Base-by-base conservation (phyloP, 2,329 filamentous ascomycete species). In the Colletotrichum sp. region DNA sequence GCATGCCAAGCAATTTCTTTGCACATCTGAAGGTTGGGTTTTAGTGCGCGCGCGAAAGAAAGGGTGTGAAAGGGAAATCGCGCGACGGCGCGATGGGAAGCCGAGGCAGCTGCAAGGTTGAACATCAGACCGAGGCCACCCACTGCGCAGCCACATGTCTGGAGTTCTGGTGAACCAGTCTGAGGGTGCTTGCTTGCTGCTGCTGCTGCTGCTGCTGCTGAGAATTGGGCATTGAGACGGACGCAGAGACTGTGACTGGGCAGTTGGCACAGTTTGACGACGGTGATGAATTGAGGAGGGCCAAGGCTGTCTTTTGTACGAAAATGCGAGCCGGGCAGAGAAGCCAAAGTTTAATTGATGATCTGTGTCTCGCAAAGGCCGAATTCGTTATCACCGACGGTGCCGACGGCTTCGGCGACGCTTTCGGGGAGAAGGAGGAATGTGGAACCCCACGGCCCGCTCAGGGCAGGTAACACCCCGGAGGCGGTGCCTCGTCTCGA, bases 401-500 rank as follows among this genome's bases (percentile, higher is more conserved):
- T 22, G 22, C 34, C 28, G 36, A 52, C 22, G 12, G 22, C 34
- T 27, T 55, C 39, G 72, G 61, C 34, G 61, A 52, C 39, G 72
- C 36, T 15, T 52, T 72, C 73, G 55, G 73, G 30, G 56, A 34
- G 69, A 62, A 67, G 48, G 56, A 27, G 10, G 56, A 16, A 36
- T 56, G 69, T 67, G 69, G 70, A 18, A 28, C 34, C 25, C 64
- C 7, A 18, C 73, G 69, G 73, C 22, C 73, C 58, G 69, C 64
- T 55, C 43, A n/a, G 52, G 43, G 52, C 64, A 48, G 25, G 55
- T 34, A 25, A 22, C 34, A 62, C 13, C 56, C 72, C 55, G 73
- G 70, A 55, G 64, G 25, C 55, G 62, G 64, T 48, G 64, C 69
- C 64, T 75, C 56, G 39, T 30, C 12, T 30, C 73, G 69, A 75